phyloP scores from a whole-genome alignment of 2,329 filamentous ascomycete species.

The Penicillium paneum region DNA sequence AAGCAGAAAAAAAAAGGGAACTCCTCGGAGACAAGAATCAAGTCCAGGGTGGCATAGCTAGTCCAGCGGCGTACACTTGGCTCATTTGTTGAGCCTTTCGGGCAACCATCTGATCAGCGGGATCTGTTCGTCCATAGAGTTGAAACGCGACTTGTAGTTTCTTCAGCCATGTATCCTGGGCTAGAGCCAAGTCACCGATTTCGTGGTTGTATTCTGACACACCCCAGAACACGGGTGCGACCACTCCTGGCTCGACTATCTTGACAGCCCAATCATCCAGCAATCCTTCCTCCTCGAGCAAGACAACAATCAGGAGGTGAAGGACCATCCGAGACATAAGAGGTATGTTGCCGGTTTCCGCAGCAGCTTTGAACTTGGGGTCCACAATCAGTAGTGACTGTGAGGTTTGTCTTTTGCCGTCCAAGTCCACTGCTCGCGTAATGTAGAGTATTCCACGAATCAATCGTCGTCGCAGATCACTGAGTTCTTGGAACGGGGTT shows the following conservation, averaged over 20 bases:
- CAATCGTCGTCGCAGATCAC: background rate
- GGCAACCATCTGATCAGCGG: background rate
- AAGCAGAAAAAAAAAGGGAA: background rate
- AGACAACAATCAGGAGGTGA: background rate
- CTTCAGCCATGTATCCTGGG: background rate
- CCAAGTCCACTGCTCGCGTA: background rate
- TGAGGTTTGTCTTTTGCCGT: background rate
- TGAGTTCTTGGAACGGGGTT: background rate
- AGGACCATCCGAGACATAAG: too few species aligned
- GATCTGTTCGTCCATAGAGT: background rate
- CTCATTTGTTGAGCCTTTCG: background rate
- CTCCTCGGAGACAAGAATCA: background rate
- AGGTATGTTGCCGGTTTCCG: background rate
- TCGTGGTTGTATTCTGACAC: background rate
- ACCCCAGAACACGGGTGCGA: too few species aligned
- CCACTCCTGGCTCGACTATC: background rate
- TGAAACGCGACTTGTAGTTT: background rate
- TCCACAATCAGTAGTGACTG: background rate
- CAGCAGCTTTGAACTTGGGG: background rate
- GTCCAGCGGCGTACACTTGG: background rate
- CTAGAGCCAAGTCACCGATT: background rate
- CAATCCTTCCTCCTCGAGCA: background rate
- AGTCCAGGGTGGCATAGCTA: background rate
- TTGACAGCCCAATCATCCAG: background rate
- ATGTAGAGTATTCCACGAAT: background rate